These are phyloP conservation scores for Saccharomyces hybrid DNA, from an alignment of 1,139 yeast genomes.

Conservation along the genomic window DNA sequence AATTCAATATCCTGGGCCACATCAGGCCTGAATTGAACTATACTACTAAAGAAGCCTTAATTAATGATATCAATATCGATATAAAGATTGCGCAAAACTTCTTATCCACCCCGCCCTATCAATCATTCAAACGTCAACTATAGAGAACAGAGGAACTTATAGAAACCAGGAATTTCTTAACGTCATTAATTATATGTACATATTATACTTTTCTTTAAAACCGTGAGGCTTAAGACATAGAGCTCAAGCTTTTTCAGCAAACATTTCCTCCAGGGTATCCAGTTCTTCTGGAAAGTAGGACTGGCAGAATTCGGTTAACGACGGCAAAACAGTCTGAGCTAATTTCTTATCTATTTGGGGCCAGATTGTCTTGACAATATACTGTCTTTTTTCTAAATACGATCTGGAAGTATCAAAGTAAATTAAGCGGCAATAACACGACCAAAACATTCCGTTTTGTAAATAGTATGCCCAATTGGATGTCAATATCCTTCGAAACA, in stretches of 20 bases:
- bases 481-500: slow-evolving; percentile 19
- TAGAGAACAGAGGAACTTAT: background rate
- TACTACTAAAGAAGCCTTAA: slow-evolving; percentile 77
- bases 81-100: slow-evolving; percentile 56
- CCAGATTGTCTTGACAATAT: slow-evolving; percentile 19
- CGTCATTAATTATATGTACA: slow-evolving; percentile 2
- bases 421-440: slow-evolving; percentile 22
- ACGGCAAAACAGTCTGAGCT: slow-evolving; percentile 3
- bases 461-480: slow-evolving; percentile 15
- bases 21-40: slow-evolving; percentile 87
- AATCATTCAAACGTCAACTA: background rate
- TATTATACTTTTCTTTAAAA: background rate
- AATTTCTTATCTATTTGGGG: slow-evolving; percentile 11
- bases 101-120: slow-evolving; percentile 25
- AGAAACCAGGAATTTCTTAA: background rate
- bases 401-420: slow-evolving; percentile 22
- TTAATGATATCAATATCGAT: slow-evolving; percentile 76
- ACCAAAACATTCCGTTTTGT: slow-evolving; percentile 20
- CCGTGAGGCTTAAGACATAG: background rate
- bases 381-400: slow-evolving; percentile 23
- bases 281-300: slow-evolving; percentile 27
- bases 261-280: slow-evolving; percentile 14
- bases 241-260: slow-evolving; percentile 1
- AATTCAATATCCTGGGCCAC: slow-evolving; percentile 71
- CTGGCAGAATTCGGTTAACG: slow-evolving; percentile 17